Evolutionary conservation across 1,284 basidiomycete genomes (phyloP), one percentile per base, ranked within the genome.

Genomic region (Malassezia sympodialis): DNA sequence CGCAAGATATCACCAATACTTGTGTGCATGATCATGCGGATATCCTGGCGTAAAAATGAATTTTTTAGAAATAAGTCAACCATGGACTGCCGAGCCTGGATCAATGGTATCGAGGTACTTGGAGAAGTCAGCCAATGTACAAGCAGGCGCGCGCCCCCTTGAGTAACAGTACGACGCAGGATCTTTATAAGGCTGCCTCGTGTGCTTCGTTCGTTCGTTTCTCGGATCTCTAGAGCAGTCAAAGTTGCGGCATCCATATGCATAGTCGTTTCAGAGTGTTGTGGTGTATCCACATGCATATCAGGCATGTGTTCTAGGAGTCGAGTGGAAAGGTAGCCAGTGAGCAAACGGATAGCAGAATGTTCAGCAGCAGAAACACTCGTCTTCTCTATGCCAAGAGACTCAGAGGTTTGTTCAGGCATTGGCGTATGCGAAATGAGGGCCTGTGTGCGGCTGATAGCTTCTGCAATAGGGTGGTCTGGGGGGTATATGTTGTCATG

Each of bases 161-260:
- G 61, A 4, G 68, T 72, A 12, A 72, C 59, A 12, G 71, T 70
- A 11, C 71, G 64, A 4, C 71, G 66, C 24, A 72, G 48, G 24
- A 62, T 62, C 27, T 61, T 66, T 21, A 63, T 49, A 8, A 73
- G 58, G 35, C 65, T 67, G 41, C 71, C 71, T 32, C 66, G 61
- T 3, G 52, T 49, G n/a, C 65, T 62, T 6, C 57, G 58, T n/a
- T 67, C 63, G 34, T 62, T 41, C 2, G 56, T 49, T 26, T 65
- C 58, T 24, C 60, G 60, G 37, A 73, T 61, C 51, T 73, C 72
- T 32, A 73, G 59, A 0, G 72, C 65, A 5, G 59, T 43, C 1
- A 73, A 62, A 7, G 72, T 72, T 51, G 71, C 63, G 2, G 70
- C 64, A 53, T 73, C 70, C 51, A 73, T 67, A 28, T 59, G 64